Percentiles rank a stretch among this genome's conserved stretches.
These are phyloP conservation scores for Corinectria fuckeliana DNA, from an alignment of 2,329 filamentous ascomycete species.

Conservation along the genomic window DNA sequence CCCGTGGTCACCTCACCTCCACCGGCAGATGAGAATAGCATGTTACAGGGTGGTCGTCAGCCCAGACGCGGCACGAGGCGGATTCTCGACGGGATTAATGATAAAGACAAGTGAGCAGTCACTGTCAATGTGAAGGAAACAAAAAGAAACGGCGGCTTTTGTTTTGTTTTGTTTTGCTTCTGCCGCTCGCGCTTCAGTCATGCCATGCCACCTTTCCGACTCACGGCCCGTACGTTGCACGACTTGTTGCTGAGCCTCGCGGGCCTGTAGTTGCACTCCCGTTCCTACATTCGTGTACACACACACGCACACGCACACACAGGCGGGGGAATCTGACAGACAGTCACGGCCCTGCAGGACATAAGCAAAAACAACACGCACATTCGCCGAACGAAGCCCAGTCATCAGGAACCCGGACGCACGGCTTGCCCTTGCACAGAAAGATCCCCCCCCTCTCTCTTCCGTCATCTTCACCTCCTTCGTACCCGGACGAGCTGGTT, in stretches of 20 bases:
- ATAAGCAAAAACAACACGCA: too few relatives aligned
- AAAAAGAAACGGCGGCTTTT: neutral
- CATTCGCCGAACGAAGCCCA: neutral
- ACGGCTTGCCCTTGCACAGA: neutral
- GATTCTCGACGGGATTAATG: conserved; percentile 4
- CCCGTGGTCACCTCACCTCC: too few relatives aligned
- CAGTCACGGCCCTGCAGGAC: neutral
- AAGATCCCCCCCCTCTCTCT: too few relatives aligned
- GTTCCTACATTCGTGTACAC: neutral
- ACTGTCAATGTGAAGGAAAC: too few relatives aligned
- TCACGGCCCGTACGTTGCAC: neutral
- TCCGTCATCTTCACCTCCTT: too few relatives aligned
- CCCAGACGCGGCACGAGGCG: neutral
- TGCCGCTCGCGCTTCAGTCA: neutral
- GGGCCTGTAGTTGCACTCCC: neutral
- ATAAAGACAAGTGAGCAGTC: too few relatives aligned
- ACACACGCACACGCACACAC: too few relatives aligned
- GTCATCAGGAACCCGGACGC: neutral
- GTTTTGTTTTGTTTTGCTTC: neutral
- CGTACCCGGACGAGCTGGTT: too few relatives aligned
- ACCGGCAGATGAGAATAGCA: conserved; percentile 16
- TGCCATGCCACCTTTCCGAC: neutral
- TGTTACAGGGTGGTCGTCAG: conserved; percentile 17
- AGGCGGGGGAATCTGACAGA: too few relatives aligned
- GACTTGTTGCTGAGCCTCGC: neutral